A percentile compares a stretch with the other conserved stretches of the same genome.
phyloP scores from a whole-genome alignment of 176 grass and related monocot species.

The Dactylis glomerata region DNA sequence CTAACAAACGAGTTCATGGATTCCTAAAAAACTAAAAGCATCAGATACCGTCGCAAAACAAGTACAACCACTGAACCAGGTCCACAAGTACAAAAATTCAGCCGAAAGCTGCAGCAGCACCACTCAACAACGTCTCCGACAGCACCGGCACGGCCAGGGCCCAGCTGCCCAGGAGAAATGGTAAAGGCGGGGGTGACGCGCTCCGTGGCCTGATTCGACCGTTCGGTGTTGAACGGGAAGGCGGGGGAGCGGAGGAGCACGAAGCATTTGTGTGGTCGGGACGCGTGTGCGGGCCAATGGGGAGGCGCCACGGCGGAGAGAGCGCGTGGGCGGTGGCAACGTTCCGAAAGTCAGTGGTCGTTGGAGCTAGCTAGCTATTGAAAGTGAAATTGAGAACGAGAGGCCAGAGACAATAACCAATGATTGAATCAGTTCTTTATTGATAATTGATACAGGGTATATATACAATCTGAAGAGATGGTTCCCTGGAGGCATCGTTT shows the following conservation, averaged over 20 bases:
- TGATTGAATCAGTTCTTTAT: too few species aligned
- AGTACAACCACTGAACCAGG: not conserved
- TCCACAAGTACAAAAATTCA: not conserved
- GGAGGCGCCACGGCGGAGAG: not conserved
- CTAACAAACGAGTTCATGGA: not conserved
- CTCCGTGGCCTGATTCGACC: slow-evolving; percentile 23
- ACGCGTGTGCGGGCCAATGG: slow-evolving; percentile 40
- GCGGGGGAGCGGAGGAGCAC: too few species aligned
- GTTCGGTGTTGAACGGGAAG: slow-evolving; percentile 15
- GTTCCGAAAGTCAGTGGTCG: slow-evolving; percentile 12
- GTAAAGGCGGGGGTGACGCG: not conserved
- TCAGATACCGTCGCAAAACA: not conserved
- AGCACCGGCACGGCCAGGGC: not conserved
- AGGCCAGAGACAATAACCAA: too few species aligned
- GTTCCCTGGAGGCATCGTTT: too few species aligned
- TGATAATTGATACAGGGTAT: too few species aligned
- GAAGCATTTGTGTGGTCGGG: not conserved
- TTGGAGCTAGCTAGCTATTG: not conserved
- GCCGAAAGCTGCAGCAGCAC: not conserved
- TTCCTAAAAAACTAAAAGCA: not conserved
- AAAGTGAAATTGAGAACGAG: too few species aligned
- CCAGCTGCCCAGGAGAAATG: not conserved
- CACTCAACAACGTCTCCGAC: not conserved
- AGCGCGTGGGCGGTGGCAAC: slow-evolving; percentile 2
- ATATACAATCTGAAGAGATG: too few species aligned